Base-by-base conservation (phyloP, 352 stramenopile species). In the Globisporangium apiculatum region DNA sequence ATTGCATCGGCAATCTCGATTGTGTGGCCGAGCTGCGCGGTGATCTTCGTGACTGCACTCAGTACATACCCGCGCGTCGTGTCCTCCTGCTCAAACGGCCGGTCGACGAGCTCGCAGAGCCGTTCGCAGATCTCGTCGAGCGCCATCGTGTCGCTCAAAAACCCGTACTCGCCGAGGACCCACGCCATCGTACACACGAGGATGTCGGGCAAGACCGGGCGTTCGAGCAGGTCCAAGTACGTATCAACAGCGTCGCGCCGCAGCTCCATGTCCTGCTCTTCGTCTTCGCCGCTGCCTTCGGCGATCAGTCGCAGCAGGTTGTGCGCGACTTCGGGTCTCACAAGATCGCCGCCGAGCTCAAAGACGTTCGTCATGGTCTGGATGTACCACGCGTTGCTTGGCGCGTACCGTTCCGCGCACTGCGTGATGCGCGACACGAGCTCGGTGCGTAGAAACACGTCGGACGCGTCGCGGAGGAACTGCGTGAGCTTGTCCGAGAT, bases 361-460 rank as follows among this genome's bases (percentile, higher is more conserved):
- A 98, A 98, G 4, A 98, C 89, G 57, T 97, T 96, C 7, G 95
- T 99, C 78, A 99, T 99, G 9, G 96, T 99, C 62, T 94, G 75
- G 53, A 99, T 98, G 72, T 99, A 99, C 98, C 98, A 99, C 2
- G 87, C 87, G 69, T 99, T 99, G 75, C 92, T 98, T 8, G 97
- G 97, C 18, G 97, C 97, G 53, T 93, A 95, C 15, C 97, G 83
- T 73, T 99, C 98, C 2, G 97, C 96, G 65, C 98, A 98, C 63
- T 98, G 94, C 56, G 95, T 99, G 53, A 99, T 98, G 57, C 97
- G 94, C 8, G 81, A 92, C 36, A 99, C 98, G 36, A 99, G 83
- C 66, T 99, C 96, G 37, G 91, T 91, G 14, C 96, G 97, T 24
- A 99, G 70, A 65, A 99, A 99, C n/a, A 97, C 89, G 67, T 99